Base-by-base conservation (phyloP, 2,329 filamentous ascomycete species). In the Paecilomyces dactylethromorphus region DNA sequence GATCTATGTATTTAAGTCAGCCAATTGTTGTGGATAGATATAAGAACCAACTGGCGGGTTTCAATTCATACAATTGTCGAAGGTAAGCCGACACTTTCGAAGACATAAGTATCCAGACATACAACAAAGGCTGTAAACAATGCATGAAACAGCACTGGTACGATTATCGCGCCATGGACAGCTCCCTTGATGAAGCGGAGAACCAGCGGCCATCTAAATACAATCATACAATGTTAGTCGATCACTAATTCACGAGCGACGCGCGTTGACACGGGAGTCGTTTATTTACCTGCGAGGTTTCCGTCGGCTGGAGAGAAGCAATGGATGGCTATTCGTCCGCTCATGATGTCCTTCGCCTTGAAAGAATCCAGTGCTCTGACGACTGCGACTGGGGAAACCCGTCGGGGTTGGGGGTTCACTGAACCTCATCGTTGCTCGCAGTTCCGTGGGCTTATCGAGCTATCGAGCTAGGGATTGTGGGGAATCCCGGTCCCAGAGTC, bases 181-280 rank as follows among this genome's bases (percentile, higher is more conserved):
- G 84, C 83, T 55, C 85, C 85, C 68, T 87, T 87, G 68, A 83
- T 79, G 71, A 87, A 86, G 61, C 85, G 81, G 51, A 87, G 77
- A 15, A 87, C 85, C 5, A 88, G 76, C 15, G 85, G 85, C 77
- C 84, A 82, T 72, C 85, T 83, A 56, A 18, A 52, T 29, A 15
- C 39, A n/a, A 45, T 45, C 39, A 45, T 45, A 45, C 15, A n/a
- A 45, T 45, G 39, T 45, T 18, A 45, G 21, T n/a, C 15, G 39
- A 45, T n/a, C 39, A 35, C n/a, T 13, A 53, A 26, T 53, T 53
- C 21, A 53, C 13, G 53, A 1, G 26, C 31, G 53, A 33, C 10
- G 39, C 39, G 39, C 21, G 39, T 8, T 18, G 39, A 45, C 18
- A 45, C n/a, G 11, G n/a, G 35, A 15, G 13, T 39, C 35, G 13